phyloP scores from a whole-genome alignment of 306 rosid species.

The Trifolium pratense region DNA sequence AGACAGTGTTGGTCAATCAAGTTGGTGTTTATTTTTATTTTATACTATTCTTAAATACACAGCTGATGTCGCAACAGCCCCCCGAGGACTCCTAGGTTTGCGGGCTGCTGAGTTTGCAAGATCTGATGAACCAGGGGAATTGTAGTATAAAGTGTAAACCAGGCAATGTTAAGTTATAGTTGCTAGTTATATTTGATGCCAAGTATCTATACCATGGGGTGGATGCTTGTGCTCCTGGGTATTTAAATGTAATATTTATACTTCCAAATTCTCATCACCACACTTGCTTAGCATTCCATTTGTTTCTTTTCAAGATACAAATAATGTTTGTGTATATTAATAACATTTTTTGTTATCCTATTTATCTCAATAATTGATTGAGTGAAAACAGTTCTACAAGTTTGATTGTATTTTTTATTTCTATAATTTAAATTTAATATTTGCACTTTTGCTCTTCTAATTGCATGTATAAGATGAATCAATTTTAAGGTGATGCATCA shows the following conservation, averaged over 20 bases:
- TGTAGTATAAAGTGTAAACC: conserved; percentile 25
- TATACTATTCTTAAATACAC: conserved; percentile 25
- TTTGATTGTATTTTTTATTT: background rate
- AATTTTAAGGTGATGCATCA: background rate
- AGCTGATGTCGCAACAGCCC: conserved; percentile 11
- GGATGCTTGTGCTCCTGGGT: conserved; percentile 25
- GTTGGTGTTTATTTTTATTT: conserved; percentile 3
- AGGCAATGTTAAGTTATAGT: conserved; percentile 28
- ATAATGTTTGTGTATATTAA: background rate
- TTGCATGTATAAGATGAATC: background rate
- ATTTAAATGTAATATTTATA: conserved; percentile 32
- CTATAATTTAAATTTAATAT: background rate
- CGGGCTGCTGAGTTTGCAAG: conserved; percentile 13
- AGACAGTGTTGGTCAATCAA: conserved; percentile 22
- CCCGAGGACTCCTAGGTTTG: background rate
- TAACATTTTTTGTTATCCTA: background rate
- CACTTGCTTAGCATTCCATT: background rate
- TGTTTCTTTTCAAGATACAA: background rate
- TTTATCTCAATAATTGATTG: background rate
- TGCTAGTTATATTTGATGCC: conserved; percentile 28
- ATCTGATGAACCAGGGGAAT: conserved; percentile 13
- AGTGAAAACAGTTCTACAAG: conserved; percentile 6
- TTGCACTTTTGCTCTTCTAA: background rate
- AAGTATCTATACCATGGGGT: conserved; percentile 27
- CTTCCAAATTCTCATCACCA: conserved; percentile 8